These are phyloP conservation scores for Astrothelium macrocarpum DNA, from an alignment of 495 filamentous ascomycete species.

Conservation along the genomic window DNA sequence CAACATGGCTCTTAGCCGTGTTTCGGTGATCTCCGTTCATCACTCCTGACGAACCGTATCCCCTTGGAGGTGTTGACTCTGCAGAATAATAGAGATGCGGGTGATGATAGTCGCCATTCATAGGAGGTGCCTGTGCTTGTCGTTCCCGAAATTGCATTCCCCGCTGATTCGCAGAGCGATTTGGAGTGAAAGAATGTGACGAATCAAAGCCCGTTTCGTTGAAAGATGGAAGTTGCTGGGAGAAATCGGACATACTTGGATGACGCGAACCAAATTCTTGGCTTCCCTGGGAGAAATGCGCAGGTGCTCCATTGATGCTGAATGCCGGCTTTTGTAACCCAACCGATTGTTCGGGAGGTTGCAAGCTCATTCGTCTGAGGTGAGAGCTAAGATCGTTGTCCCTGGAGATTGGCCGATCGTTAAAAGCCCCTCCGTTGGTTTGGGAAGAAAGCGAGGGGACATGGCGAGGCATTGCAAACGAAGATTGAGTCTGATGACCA, in stretches of 20 bases:
- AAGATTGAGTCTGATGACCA: background rate
- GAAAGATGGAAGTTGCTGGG: background rate
- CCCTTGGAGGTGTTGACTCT: background rate
- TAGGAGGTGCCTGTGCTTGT: background rate
- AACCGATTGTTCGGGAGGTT: background rate
- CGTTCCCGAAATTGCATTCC: background rate
- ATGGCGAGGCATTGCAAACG: background rate
- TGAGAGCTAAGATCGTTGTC: background rate
- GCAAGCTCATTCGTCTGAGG: background rate
- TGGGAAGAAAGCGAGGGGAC: background rate
- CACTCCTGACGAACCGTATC: background rate
- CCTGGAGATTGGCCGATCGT: background rate
- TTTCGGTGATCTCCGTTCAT: background rate
- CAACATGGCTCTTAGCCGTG: background rate
- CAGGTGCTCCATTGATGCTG: background rate
- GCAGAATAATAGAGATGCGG: background rate
- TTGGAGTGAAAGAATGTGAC: background rate
- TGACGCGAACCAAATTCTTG: background rate
- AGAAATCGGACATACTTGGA: background rate
- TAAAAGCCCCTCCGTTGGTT: background rate
- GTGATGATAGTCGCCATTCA: slow-evolving; percentile 2
- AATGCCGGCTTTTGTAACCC: background rate
- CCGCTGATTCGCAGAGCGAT: background rate
- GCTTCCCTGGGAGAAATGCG: background rate
- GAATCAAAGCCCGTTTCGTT: background rate